Percentiles rank a stretch among this genome's conserved stretches.
phyloP scores from a whole-genome alignment of 441 rosid species.

The Erysimum cheiri region DNA sequence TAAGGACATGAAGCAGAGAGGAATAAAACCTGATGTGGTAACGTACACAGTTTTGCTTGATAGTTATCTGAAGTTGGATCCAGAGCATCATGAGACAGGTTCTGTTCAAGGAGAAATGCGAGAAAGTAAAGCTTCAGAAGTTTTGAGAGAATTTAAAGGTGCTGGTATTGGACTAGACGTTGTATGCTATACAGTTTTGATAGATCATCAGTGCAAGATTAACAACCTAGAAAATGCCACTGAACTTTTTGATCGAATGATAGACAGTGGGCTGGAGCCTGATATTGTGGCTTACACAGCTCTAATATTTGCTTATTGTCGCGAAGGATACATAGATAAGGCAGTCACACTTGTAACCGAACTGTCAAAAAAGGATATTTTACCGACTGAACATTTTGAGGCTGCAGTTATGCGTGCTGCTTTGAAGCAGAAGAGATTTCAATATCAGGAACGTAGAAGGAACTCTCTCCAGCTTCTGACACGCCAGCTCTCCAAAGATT shows the following conservation, averaged over 20 bases:
- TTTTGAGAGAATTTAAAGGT: conserved; percentile 51
- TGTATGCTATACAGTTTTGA: conserved; percentile 57
- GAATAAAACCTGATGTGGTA: conserved; percentile 63
- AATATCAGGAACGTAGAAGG: background rate
- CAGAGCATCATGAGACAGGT: conserved; percentile 21
- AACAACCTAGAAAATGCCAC: conserved; percentile 46
- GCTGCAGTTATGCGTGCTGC: conserved; percentile 36
- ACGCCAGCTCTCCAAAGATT: no score
- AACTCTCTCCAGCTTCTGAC: no score
- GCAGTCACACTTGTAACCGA: conserved; percentile 50
- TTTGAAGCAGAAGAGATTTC: conserved; percentile 34
- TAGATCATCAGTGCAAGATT: conserved; percentile 53
- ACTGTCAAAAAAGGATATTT: conserved; percentile 48
- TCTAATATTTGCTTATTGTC: conserved; percentile 56
- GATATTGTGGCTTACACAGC: conserved; percentile 63
- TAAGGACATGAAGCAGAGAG: conserved; percentile 60
- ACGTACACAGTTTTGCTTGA: conserved; percentile 67
- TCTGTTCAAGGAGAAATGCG: conserved; percentile 32
- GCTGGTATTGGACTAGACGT: conserved; percentile 54
- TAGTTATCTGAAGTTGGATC: conserved; percentile 43
- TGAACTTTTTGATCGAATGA: conserved; percentile 53
- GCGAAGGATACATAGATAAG: conserved; percentile 50
- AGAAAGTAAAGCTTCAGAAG: conserved; percentile 28
- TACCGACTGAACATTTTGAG: conserved; percentile 36
- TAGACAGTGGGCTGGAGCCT: conserved; percentile 61